Conservation (phyloP, 148 eudicot species). For the Selenicereus undatus region DNA sequence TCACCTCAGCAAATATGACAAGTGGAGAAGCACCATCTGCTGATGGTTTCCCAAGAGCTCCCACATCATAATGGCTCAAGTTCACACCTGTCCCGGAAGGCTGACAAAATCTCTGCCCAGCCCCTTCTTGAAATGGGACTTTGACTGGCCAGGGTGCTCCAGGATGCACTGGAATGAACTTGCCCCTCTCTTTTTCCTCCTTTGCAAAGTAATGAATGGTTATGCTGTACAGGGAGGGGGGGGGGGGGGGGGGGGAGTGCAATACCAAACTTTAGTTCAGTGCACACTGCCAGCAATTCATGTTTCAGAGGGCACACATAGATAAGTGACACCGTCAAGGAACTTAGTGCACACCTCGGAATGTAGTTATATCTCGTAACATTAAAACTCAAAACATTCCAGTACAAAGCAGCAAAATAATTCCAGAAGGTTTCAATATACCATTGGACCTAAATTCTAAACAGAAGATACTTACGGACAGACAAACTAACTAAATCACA, state of each 20-base stretch:
- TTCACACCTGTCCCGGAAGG: conserved; percentile 82
- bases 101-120: conserved; percentile 66
- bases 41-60: conserved; percentile 56
- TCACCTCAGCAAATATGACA: conserved; percentile 65
- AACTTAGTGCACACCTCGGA: no score
- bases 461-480: no score
- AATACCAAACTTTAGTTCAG: conserved; percentile 4
- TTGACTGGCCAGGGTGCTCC: conserved; percentile 49
- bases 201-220: conserved; percentile 76
- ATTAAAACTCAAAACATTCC: no score
- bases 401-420: no score
- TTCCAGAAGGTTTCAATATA: no score
- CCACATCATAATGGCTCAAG: conserved; percentile 57
- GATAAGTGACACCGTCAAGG: background rate
- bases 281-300: background rate
- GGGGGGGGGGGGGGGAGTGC: background rate
- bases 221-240: conserved; percentile 41
- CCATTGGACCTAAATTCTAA: no score
- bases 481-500: no score
- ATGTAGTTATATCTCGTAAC: no score
- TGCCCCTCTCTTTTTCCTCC: conserved; percentile 68
- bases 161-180: conserved; percentile 46
- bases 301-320: background rate
- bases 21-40: conserved; percentile 72
- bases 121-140: conserved; percentile 67